Evolutionary conservation across 1,284 basidiomycete genomes (phyloP).

Genomic region (Bjerkandera adusta): DNA sequence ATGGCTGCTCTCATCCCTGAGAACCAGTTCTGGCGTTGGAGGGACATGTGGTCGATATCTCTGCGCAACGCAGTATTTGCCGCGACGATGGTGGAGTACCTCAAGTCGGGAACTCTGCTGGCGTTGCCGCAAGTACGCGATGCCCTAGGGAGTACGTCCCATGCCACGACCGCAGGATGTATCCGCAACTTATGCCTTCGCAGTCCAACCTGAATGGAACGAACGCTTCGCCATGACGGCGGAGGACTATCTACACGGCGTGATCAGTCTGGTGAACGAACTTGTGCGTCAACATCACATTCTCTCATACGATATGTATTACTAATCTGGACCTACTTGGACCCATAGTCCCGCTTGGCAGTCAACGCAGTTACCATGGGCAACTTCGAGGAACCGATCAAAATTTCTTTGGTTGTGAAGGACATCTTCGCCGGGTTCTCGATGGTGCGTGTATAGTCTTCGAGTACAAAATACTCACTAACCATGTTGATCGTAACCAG

Average conservation of each 20-base stretch:
- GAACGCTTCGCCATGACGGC: constrained; percentile 64
- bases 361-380: constrained; percentile 83
- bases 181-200: constrained; percentile 1
- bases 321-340: too few relatives aligned
- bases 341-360: constrained; percentile 79
- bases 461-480: neutral
- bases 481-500: constrained; percentile 34
- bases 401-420: constrained; percentile 80
- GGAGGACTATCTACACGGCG: constrained; percentile 85
- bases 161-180: neutral
- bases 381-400: constrained; percentile 77
- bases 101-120: constrained; percentile 58
- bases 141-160: constrained; percentile 64
- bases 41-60: constrained; percentile 73
- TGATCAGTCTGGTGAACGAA: constrained; percentile 82
- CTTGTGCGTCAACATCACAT: constrained; percentile 48
- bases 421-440: constrained; percentile 82
- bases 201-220: constrained; percentile 72
- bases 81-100: constrained; percentile 63
- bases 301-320: constrained; percentile 1
- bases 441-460: constrained; percentile 47
- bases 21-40: constrained; percentile 82
- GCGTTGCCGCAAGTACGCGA: constrained; percentile 51
- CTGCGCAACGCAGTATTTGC: constrained; percentile 65
- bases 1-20: constrained; percentile 58